These are phyloP conservation scores for Colletotrichum liriopes DNA, from an alignment of 2,329 filamentous ascomycete genomes.

Conservation along the genomic window DNA sequence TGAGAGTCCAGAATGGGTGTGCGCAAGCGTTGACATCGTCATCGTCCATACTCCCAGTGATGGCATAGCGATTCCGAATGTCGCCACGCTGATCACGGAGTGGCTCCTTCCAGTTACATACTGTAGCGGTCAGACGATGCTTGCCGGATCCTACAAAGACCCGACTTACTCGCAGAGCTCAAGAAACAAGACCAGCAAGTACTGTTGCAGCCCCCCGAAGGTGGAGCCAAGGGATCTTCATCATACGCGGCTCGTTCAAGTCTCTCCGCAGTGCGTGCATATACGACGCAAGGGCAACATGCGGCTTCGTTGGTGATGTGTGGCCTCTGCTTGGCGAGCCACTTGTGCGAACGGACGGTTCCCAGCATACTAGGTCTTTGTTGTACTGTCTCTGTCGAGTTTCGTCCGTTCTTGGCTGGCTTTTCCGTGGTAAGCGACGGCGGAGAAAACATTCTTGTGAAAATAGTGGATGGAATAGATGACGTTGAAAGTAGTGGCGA, in stretches of 20 bases:
- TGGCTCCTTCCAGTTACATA: conserved; percentile 13
- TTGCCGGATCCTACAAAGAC: background rate
- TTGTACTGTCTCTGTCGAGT: conserved; percentile 22
- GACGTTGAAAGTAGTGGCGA: background rate
- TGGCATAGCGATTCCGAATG: conserved; percentile 32
- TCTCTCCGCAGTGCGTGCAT: conserved; percentile 31
- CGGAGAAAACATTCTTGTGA: background rate
- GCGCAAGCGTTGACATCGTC: conserved; percentile 15
- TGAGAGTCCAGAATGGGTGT: conserved; percentile 27
- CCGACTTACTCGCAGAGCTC: conserved; percentile 16
- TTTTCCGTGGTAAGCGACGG: conserved; percentile 6
- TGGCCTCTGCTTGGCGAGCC: conserved; percentile 15
- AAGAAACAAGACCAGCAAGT: conserved; percentile 27
- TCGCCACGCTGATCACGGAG: conserved; percentile 21
- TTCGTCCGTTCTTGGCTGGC: conserved; percentile 6
- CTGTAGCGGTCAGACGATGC: conserved; percentile 14
- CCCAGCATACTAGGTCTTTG: conserved; percentile 19
- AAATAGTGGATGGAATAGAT: background rate
- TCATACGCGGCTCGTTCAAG: conserved; percentile 31
- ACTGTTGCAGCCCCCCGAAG: conserved; percentile 12
- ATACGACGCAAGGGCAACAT: conserved; percentile 26
- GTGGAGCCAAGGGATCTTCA: conserved; percentile 32
- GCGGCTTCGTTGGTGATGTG: conserved; percentile 7
- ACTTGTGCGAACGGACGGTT: conserved; percentile 16
- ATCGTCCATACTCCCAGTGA: conserved; percentile 18